Conservation (phyloP, 2,329 filamentous ascomycete species). For the Lachnellula arida region DNA sequence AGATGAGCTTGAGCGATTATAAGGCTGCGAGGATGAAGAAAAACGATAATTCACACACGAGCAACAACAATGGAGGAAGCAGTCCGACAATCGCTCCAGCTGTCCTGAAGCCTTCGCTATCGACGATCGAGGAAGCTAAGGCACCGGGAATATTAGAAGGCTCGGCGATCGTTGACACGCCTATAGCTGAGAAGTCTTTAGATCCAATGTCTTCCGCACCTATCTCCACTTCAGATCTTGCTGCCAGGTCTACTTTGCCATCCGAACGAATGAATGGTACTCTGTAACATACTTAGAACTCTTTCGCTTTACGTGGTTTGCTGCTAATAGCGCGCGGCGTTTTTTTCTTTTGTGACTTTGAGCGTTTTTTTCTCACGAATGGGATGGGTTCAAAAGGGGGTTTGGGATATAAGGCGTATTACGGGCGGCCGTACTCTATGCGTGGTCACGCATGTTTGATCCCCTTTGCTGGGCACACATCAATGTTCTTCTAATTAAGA, state of each 20-base stretch:
- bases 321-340: slow-evolving; percentile 11
- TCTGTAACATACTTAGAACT: slow-evolving; percentile 36
- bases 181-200: slow-evolving; percentile 30
- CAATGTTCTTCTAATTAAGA: neutral
- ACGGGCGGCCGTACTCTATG: slow-evolving; percentile 7
- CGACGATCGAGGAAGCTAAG: slow-evolving; percentile 39
- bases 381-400: slow-evolving; percentile 23
- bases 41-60: slow-evolving; percentile 18
- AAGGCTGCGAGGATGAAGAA: slow-evolving; percentile 45
- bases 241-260: slow-evolving; percentile 11
- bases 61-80: slow-evolving; percentile 14
- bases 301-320: slow-evolving; percentile 16
- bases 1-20: slow-evolving; percentile 62
- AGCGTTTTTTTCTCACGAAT: slow-evolving; percentile 17
- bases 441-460: slow-evolving; percentile 7
- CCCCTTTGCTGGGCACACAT: slow-evolving; percentile 6
- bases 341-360: slow-evolving; percentile 21
- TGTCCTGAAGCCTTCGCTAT: slow-evolving; percentile 36
- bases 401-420: slow-evolving; percentile 21
- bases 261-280: slow-evolving; percentile 24
- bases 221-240: slow-evolving; percentile 9
- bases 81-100: slow-evolving; percentile 32
- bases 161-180: slow-evolving; percentile 33
- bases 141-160: slow-evolving; percentile 33
- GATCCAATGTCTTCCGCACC: slow-evolving; percentile 17